Percentiles rank a stretch among this genome's conserved stretches.
These are phyloP conservation scores for Alisma plantagoaquatica DNA, from an alignment of 106 monocot species.

Conservation along the genomic window DNA sequence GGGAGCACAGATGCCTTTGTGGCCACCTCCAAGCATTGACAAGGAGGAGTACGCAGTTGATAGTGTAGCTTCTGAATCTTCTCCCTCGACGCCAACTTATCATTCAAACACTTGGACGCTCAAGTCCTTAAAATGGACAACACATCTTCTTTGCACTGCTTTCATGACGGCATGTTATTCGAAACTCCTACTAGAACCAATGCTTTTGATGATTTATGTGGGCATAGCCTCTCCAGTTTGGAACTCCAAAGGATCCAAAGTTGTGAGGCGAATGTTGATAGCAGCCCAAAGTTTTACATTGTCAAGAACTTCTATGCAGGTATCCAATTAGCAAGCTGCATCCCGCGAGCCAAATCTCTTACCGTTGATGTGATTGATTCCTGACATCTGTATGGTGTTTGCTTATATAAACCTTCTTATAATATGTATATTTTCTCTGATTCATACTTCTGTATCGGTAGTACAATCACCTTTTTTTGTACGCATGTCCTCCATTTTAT, in stretches of 20 bases:
- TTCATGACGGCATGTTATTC: neutral
- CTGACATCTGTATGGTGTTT: too few species aligned
- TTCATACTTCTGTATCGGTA: too few species aligned
- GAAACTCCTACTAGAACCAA: neutral
- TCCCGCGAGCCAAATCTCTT: conserved; percentile 34
- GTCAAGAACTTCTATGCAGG: conserved; percentile 27
- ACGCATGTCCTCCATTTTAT: neutral
- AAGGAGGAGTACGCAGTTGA: conserved; percentile 2
- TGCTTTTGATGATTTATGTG: neutral
- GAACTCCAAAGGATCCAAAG: conserved; percentile 9
- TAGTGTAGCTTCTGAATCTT: neutral
- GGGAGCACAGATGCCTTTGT: neutral
- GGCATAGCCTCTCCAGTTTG: conserved; percentile 8
- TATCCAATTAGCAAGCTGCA: conserved; percentile 7
- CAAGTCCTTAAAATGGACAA: conserved; percentile 15
- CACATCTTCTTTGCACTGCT: conserved; percentile 4
- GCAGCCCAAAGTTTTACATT: conserved; percentile 6
- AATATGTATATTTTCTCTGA: too few species aligned
- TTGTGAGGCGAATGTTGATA: conserved; percentile 6
- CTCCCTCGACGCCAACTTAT: neutral
- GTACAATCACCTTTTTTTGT: too few species aligned
- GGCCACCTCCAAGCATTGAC: conserved; percentile 12
- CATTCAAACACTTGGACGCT: neutral
- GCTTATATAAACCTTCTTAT: too few species aligned
- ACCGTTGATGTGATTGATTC: conserved; percentile 37